Percentiles rank a stretch among this genome's conserved stretches.
phyloP scores from a whole-genome alignment of 2,329 filamentous ascomycete species.

The Akanthomyces uredinophilus region DNA sequence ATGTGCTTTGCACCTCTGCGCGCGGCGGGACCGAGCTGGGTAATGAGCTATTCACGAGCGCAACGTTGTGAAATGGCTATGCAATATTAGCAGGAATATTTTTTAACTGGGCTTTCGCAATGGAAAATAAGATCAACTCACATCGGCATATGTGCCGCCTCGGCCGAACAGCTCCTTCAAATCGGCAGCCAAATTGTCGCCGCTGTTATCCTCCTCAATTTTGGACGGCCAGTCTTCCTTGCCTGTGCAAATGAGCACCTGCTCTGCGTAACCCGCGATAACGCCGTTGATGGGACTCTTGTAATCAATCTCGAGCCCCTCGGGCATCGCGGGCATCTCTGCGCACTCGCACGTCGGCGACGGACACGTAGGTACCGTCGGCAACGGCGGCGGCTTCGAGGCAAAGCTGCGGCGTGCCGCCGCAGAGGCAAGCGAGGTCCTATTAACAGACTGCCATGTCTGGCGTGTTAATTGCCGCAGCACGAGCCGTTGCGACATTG shows the following conservation, averaged over 20 bases:
- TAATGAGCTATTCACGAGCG: constrained; percentile 73
- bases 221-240: constrained; percentile 73
- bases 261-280: constrained; percentile 73
- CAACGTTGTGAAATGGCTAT: constrained; percentile 78
- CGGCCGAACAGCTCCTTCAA: constrained; percentile 66
- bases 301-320: constrained; percentile 69
- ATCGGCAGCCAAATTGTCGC: constrained; percentile 62
- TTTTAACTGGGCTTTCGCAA: neutral
- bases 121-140: constrained; percentile 34
- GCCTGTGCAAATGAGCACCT: constrained; percentile 79
- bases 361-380: constrained; percentile 57
- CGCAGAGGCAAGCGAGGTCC: neutral
- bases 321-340: constrained; percentile 57
- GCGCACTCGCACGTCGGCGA: constrained; percentile 71
- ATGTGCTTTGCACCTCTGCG: constrained; percentile 47
- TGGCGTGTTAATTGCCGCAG: constrained; percentile 8
- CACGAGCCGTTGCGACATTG: constrained; percentile 9
- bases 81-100: neutral
- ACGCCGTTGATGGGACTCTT: constrained; percentile 66
- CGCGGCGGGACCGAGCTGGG: constrained; percentile 47
- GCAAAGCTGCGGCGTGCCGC: constrained; percentile 6
- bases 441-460: neutral
- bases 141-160: constrained; percentile 62
- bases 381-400: constrained; percentile 30
- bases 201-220: constrained; percentile 75